A percentile compares a stretch with the other conserved stretches of the same genome.
Evolutionary conservation across 2,329 filamentous ascomycete genomes (phyloP).

Genomic region (Exophiala dermatitidis): DNA sequence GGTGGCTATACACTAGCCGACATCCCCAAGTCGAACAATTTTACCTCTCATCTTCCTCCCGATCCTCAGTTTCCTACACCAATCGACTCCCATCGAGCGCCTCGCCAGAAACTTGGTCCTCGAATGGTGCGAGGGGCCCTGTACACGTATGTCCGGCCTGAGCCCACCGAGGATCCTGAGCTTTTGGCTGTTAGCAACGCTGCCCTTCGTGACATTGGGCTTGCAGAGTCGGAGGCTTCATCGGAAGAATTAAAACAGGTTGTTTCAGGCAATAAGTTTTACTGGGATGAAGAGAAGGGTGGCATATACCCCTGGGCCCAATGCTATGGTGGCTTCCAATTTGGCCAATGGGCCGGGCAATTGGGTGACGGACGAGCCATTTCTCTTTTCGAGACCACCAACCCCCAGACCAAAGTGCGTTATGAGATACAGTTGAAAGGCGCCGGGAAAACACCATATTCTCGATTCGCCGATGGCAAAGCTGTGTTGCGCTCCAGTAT

Average conservation of each 20-base stretch:
- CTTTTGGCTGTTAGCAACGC: slow-evolving; percentile 72
- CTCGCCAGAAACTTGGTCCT: slow-evolving; percentile 67
- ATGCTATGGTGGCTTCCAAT: slow-evolving; percentile 70
- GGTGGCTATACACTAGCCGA: slow-evolving; percentile 34
- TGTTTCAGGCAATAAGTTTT: slow-evolving; percentile 74
- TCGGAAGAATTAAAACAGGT: slow-evolving; percentile 68
- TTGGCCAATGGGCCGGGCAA: slow-evolving; percentile 89
- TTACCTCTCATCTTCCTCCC: slow-evolving; percentile 62
- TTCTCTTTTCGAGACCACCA: slow-evolving; percentile 83
- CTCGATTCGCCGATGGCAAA: slow-evolving; percentile 90
- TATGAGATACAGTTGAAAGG: slow-evolving; percentile 95
- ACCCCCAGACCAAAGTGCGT: slow-evolving; percentile 59
- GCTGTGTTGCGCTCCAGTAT: slow-evolving; percentile 90
- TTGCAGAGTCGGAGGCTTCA: slow-evolving; percentile 59
- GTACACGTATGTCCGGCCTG: slow-evolving; percentile 86
- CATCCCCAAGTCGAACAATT: slow-evolving; percentile 58
- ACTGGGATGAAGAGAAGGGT: slow-evolving; percentile 64
- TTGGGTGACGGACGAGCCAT: slow-evolving; percentile 92
- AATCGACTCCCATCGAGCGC: slow-evolving; percentile 69
- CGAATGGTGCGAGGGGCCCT: slow-evolving; percentile 76
- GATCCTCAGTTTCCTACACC: slow-evolving; percentile 76
- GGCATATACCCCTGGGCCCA: slow-evolving; percentile 98
- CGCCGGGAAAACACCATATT: slow-evolving; percentile 88
- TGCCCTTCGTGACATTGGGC: slow-evolving; percentile 73
- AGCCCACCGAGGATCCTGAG: slow-evolving; percentile 63